Evolutionary conservation across 129 eudicot species (phyloP).

Genomic region (Pulicaria dysenterica): DNA sequence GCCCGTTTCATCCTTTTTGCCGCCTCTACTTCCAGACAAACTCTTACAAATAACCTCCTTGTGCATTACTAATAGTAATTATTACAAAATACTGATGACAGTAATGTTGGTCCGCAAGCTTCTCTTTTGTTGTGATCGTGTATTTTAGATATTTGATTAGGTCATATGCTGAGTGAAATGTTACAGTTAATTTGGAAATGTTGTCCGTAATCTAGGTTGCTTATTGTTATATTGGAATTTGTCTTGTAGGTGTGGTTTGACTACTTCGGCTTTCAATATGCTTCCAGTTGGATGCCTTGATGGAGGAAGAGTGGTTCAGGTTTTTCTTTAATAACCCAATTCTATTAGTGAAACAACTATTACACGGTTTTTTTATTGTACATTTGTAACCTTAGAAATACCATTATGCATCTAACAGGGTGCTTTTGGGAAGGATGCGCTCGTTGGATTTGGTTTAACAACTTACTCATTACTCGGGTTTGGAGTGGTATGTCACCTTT

Average conservation of each 20-base stretch:
- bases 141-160: slow-evolving; percentile 10
- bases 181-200: not conserved
- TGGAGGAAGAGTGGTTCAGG: slow-evolving; percentile 99
- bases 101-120: slow-evolving; percentile 4
- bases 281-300: slow-evolving; percentile 99
- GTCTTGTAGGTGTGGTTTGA: slow-evolving; percentile 86
- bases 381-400: slow-evolving; percentile 12
- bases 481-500: slow-evolving; percentile 74
- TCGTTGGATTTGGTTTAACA: slow-evolving; percentile 75
- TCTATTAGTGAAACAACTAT: not conserved
- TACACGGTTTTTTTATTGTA: not conserved
- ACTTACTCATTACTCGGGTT: slow-evolving; percentile 82
- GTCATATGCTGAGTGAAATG: slow-evolving; percentile 5
- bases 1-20: not conserved
- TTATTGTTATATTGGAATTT: slow-evolving; percentile 6
- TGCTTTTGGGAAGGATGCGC: slow-evolving; percentile 83
- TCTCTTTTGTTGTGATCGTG: slow-evolving; percentile 17
- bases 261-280: slow-evolving; percentile 93
- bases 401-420: slow-evolving; percentile 56
- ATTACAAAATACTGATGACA: slow-evolving; percentile 4
- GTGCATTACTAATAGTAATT: slow-evolving; percentile 5
- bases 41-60: slow-evolving; percentile 18
- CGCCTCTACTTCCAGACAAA: not conserved
- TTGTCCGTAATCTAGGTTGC: slow-evolving; percentile 4
- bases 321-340: slow-evolving; percentile 22